These are phyloP conservation scores for Biscogniauxia marginata DNA, from an alignment of 2,329 filamentous ascomycete genomes.

Conservation along the genomic window DNA sequence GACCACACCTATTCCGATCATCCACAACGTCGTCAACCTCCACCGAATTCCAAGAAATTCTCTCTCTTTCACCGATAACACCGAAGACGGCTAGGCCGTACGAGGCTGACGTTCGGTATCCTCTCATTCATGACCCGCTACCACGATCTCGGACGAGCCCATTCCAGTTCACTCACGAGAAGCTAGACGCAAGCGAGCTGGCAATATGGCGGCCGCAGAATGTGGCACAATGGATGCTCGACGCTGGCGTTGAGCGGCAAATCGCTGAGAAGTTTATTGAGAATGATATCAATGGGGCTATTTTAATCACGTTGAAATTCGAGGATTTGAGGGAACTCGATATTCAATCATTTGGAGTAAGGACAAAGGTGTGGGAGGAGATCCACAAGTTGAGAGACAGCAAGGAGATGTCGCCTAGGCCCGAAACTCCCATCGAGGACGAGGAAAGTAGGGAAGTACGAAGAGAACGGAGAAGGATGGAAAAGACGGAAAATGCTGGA, in stretches of 20 bases:
- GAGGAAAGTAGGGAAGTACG: conserved; percentile 50
- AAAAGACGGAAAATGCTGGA: conserved; percentile 26
- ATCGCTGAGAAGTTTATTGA: conserved; percentile 82
- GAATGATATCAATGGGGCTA: conserved; percentile 88
- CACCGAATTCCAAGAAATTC: conserved; percentile 48
- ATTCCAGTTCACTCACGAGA: conserved; percentile 55
- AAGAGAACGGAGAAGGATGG: conserved; percentile 43
- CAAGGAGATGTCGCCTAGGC: conserved; percentile 48
- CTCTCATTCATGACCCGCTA: conserved; percentile 37
- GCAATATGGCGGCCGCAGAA: conserved; percentile 70
- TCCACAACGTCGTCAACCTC: conserved; percentile 58
- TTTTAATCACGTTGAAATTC: conserved; percentile 87
- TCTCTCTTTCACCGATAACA: conserved; percentile 73
- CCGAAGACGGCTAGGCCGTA: conserved; percentile 55
- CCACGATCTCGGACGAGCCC: conserved; percentile 37
- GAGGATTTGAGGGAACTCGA: conserved; percentile 81
- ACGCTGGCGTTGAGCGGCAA: conserved; percentile 73
- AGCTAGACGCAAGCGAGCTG: conserved; percentile 60
- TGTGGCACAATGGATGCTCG: conserved; percentile 83
- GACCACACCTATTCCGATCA: conserved; percentile 81
- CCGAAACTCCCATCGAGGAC: conserved; percentile 62
- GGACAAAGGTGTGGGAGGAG: conserved; percentile 77
- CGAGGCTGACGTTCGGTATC: conserved; percentile 36
- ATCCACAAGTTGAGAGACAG: conserved; percentile 67
- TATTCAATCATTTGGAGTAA: conserved; percentile 77